Conservation (phyloP, 2,329 filamentous ascomycete genomes). For the Alternaria solani region DNA sequence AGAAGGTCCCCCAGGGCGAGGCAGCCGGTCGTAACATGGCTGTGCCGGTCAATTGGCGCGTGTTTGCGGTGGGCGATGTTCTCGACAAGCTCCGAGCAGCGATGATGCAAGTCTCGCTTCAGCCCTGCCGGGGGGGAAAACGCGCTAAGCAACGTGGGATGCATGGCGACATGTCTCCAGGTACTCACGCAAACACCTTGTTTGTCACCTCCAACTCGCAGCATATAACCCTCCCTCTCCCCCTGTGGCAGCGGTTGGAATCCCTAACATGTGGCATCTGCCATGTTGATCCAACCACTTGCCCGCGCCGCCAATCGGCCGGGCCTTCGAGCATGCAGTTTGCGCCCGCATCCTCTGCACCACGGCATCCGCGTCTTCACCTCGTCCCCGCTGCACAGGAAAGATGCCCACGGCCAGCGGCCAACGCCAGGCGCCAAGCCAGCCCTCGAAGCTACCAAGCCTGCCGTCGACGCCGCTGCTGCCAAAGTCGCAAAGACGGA, state of each 20-base stretch:
- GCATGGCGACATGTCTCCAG: conserved; percentile 1
- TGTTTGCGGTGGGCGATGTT: conserved; percentile 8
- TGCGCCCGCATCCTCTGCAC: conserved; percentile 30
- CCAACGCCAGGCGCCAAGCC: conserved; percentile 36
- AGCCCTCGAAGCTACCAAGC: conserved; percentile 33
- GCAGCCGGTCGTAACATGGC: conserved; percentile 44
- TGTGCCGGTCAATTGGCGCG: conserved; percentile 38
- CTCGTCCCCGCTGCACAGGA: conserved; percentile 54
- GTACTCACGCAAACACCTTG: conserved; percentile 6
- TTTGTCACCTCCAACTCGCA: neutral
- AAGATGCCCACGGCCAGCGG: conserved; percentile 51
- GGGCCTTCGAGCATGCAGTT: conserved; percentile 29
- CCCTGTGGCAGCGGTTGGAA: neutral
- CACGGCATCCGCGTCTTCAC: conserved; percentile 53
- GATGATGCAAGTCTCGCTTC: conserved; percentile 25
- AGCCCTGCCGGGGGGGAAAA: conserved; percentile 8
- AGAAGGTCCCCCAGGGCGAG: conserved; percentile 36
- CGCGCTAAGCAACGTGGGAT: conserved; percentile 15
- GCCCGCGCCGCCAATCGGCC: conserved; percentile 46
- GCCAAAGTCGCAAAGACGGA: conserved; percentile 38
- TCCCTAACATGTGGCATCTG: conserved; percentile 34
- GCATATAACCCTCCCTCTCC: conserved; percentile 5
- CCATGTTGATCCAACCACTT: conserved; percentile 49
- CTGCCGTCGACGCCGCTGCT: conserved; percentile 23
- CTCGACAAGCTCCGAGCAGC: conserved; percentile 5